Percentiles rank a stretch among this genome's conserved stretches.
Conservation (phyloP, 2,329 filamentous ascomycete genomes). For the Pseudogymnoascus sp. region DNA sequence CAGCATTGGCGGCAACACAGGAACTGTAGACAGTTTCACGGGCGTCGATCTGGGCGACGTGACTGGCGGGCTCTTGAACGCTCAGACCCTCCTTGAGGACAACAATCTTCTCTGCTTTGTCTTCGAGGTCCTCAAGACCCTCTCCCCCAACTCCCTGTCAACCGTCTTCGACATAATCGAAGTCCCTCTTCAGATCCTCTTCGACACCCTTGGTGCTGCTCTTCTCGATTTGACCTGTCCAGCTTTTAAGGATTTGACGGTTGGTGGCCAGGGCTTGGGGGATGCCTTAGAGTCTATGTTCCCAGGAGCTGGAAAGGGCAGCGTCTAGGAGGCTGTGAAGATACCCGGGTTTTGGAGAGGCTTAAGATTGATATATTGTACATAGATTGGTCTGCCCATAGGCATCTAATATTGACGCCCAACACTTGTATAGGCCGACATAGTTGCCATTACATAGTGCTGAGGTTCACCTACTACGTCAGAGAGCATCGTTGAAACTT, state of each 20-base stretch:
- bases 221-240: conserved; percentile 27
- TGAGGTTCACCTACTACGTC: neutral
- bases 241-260: conserved; percentile 22
- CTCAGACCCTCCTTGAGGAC: conserved; percentile 35
- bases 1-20: conserved; percentile 43
- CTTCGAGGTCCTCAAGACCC: conserved; percentile 33
- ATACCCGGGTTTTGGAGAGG: neutral
- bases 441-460: neutral
- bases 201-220: conserved; percentile 24
- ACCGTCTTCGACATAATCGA: conserved; percentile 31
- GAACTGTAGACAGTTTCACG: conserved; percentile 42
- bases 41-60: conserved; percentile 38
- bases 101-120: conserved; percentile 42
- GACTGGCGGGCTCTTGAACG: conserved; percentile 39
- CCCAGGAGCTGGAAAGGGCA: conserved; percentile 11
- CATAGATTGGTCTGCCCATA: neutral
- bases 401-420: neutral
- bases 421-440: neutral
- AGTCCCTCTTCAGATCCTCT: conserved; percentile 27
- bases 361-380: neutral
- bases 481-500: neutral
- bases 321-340: neutral
- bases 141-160: conserved; percentile 35
- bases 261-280: conserved; percentile 12
- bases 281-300: conserved; percentile 11